phyloP scores from a whole-genome alignment of 1,284 basidiomycete genomes.

The Pseudozyma pruni region DNA sequence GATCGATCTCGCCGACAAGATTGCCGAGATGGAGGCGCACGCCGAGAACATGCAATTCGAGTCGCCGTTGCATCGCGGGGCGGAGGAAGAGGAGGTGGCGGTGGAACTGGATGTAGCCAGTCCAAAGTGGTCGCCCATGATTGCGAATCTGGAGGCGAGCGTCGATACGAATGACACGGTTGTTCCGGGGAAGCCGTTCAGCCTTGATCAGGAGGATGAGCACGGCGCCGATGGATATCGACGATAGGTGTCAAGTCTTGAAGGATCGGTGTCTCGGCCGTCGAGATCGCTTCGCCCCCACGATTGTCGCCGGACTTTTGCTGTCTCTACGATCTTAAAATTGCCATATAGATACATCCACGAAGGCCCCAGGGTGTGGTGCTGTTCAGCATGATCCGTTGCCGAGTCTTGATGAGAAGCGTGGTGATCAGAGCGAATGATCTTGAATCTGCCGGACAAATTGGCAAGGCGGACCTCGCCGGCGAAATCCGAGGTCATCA shows the following conservation, averaged over 20 bases:
- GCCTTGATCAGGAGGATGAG: conserved; percentile 13
- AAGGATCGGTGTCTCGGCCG: too few relatives aligned
- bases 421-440: too few relatives aligned
- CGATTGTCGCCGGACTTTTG: too few relatives aligned
- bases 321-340: too few relatives aligned
- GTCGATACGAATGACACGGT: conserved; percentile 22
- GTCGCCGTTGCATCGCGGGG: conserved; percentile 19
- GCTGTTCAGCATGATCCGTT: too few relatives aligned
- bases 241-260: not conserved
- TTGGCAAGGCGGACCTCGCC: too few relatives aligned
- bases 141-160: conserved; percentile 16
- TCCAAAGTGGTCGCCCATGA: conserved; percentile 29
- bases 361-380: too few relatives aligned
- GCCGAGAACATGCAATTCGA: conserved; percentile 48
- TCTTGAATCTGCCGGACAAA: too few relatives aligned
- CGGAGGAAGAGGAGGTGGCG: conserved; percentile 2
- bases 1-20: conserved; percentile 50
- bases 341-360: too few relatives aligned
- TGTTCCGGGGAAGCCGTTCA: conserved; percentile 7
- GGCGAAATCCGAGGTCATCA: too few relatives aligned
- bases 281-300: too few relatives aligned
- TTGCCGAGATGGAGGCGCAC: conserved; percentile 55
- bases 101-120: not conserved
- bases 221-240: not conserved
- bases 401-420: too few relatives aligned